A percentile compares a stretch with the other conserved stretches of the same genome.
These are phyloP conservation scores for Lanmaoa pseudosensibilis DNA, from an alignment of 768 basidiomycete genomes.

Conservation along the genomic window DNA sequence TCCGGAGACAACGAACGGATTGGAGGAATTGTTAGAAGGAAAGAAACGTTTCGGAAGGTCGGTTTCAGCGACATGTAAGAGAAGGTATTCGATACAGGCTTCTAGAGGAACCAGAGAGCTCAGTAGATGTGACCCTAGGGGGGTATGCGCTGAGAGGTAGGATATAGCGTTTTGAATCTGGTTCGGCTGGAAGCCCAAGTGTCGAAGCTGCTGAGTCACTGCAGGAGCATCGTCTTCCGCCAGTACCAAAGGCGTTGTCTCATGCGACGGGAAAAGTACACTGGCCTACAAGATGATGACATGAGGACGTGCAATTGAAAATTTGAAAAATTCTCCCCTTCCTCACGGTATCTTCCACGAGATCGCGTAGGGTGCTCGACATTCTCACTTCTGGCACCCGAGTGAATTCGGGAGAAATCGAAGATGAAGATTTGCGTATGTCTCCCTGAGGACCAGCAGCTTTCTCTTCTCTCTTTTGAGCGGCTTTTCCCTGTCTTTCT, in stretches of 20 bases:
- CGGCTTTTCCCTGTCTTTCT: conserved; percentile 59
- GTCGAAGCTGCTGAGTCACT: conserved; percentile 54
- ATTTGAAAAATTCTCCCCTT: conserved; percentile 45
- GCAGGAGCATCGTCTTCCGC: conserved; percentile 41
- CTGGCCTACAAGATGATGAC: conserved; percentile 42
- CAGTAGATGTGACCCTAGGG: conserved; percentile 62
- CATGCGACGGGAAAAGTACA: conserved; percentile 46
- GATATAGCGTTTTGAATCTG: conserved; percentile 54
- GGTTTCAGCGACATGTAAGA: conserved; percentile 82
- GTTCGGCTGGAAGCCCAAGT: conserved; percentile 62
- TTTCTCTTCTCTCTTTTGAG: conserved; percentile 44
- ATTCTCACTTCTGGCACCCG: conserved; percentile 78
- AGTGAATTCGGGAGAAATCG: conserved; percentile 40
- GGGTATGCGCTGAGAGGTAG: conserved; percentile 58
- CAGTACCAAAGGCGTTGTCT: conserved; percentile 36
- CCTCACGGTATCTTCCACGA: conserved; percentile 80
- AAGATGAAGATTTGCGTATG: conserved; percentile 11
- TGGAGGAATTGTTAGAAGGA: conserved; percentile 61
- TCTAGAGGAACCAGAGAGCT: conserved; percentile 60
- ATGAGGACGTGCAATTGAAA: background rate
- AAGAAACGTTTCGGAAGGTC: conserved; percentile 79
- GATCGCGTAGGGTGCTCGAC: conserved; percentile 70
- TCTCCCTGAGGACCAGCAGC: conserved; percentile 9
- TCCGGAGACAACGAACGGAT: conserved; percentile 64
- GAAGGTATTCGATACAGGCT: conserved; percentile 81